Evolutionary conservation across 1,139 yeast genomes (phyloP).

Genomic region (Spathaspora sp.): DNA sequence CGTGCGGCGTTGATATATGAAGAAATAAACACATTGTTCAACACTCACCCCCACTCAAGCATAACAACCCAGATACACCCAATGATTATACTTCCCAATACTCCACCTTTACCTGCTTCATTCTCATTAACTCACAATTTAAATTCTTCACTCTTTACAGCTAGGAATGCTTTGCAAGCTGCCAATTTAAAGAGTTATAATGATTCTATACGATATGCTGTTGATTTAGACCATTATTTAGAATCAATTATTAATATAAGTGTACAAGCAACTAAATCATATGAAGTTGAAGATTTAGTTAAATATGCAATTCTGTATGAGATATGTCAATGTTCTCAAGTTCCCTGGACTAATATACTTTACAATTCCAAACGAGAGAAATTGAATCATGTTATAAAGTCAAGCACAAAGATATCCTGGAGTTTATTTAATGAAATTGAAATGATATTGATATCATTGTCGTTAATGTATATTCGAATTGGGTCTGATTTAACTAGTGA

Average conservation of each 20-base stretch:
- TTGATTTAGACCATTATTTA: conserved; percentile 35
- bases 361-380: conserved; percentile 2
- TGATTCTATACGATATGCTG: conserved; percentile 33
- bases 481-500: conserved; percentile 41
- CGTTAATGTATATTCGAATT: conserved; percentile 32
- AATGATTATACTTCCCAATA: conserved; percentile 35
- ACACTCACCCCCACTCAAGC: background rate
- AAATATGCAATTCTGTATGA: conserved; percentile 5
- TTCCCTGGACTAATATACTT: conserved; percentile 19
- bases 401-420: conserved; percentile 22
- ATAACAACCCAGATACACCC: too few species aligned
- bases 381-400: background rate
- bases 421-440: conserved; percentile 31
- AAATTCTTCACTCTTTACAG: conserved; percentile 16
- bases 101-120: conserved; percentile 28
- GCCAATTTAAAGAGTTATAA: conserved; percentile 20
- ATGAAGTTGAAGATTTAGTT: conserved; percentile 6
- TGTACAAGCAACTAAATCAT: background rate
- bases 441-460: conserved; percentile 21
- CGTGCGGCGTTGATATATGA: background rate
- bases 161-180: conserved; percentile 19
- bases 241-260: conserved; percentile 21
- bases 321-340: conserved; percentile 7
- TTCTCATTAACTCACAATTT: conserved; percentile 9
- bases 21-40: background rate